phyloP scores from a whole-genome alignment of 768 basidiomycete genomes.

The Naganishia kalamii region DNA sequence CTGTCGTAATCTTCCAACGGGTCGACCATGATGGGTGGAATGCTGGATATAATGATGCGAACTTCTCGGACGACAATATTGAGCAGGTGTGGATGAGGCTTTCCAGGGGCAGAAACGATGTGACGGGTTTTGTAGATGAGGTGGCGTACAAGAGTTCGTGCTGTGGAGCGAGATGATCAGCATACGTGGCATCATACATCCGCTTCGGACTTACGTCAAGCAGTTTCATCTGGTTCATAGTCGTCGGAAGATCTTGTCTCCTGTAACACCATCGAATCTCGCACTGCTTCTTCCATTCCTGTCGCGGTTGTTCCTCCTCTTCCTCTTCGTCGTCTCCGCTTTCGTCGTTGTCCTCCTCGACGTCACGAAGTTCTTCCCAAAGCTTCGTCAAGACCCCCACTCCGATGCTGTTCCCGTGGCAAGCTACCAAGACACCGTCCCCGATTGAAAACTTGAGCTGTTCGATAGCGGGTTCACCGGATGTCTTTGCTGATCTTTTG shows the following conservation, averaged over 20 bases:
- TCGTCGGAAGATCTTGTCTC: constrained; percentile 38
- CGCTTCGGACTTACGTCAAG: constrained; percentile 35
- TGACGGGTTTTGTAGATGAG: constrained; percentile 33
- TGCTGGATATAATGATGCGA: constrained; percentile 31
- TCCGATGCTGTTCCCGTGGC: constrained; percentile 38
- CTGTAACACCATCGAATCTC: constrained; percentile 44
- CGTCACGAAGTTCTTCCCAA: constrained; percentile 34
- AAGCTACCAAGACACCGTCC: constrained; percentile 38
- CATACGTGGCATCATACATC: neutral
- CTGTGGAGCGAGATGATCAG: constrained; percentile 21
- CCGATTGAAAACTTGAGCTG: constrained; percentile 35
- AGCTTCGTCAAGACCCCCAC: constrained; percentile 38
- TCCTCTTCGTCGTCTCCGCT: constrained; percentile 26
- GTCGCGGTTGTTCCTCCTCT: constrained; percentile 13
- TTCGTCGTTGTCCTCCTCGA: constrained; percentile 21
- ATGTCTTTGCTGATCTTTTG: neutral
- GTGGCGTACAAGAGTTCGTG: constrained; percentile 44
- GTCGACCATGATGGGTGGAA: constrained; percentile 34
- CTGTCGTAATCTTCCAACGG: constrained; percentile 17
- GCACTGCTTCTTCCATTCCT: constrained; percentile 26
- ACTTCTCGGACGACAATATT: constrained; percentile 22
- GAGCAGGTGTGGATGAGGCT: constrained; percentile 36
- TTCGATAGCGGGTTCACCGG: neutral
- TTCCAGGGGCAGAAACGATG: constrained; percentile 34
- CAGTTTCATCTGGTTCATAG: constrained; percentile 40